These are phyloP conservation scores for Tuber magnatum DNA, from an alignment of 495 filamentous ascomycete species.

Conservation along the genomic window DNA sequence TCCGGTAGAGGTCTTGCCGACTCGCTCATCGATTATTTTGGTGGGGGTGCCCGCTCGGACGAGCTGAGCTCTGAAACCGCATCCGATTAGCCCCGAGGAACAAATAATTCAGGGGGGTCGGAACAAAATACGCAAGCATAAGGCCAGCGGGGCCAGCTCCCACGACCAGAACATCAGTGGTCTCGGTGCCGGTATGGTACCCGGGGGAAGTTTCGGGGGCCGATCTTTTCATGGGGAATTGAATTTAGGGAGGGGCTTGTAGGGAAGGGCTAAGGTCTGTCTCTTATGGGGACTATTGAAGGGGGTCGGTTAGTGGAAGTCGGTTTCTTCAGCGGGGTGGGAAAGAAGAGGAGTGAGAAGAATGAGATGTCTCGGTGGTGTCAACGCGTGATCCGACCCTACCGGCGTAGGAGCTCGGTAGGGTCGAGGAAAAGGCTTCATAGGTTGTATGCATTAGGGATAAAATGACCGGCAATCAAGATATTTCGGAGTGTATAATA, in stretches of 20 bases:
- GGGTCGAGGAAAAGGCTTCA: background rate
- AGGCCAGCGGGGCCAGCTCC: conserved; percentile 65
- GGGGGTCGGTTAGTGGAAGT: background rate
- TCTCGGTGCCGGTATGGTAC: conserved; percentile 31
- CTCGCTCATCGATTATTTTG: conserved; percentile 64
- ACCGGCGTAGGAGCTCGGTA: background rate
- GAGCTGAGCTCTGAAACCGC: conserved; percentile 51
- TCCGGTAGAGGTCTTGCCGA: conserved; percentile 61
- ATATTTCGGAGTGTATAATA: background rate
- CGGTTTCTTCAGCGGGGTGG: background rate
- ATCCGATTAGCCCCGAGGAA: conserved; percentile 7
- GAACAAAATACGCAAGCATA: conserved; percentile 55
- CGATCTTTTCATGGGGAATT: conserved; percentile 13
- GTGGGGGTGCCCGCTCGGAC: conserved; percentile 62
- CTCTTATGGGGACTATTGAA: background rate
- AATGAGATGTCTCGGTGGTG: background rate
- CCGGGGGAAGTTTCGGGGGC: conserved; percentile 22
- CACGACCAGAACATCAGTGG: conserved; percentile 56
- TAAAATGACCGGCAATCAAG: background rate
- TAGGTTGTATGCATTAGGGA: background rate
- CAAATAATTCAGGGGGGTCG: background rate
- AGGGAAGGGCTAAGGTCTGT: background rate
- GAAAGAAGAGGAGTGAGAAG: background rate
- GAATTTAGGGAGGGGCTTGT: background rate
- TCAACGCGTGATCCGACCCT: background rate